Percentiles rank a stretch among this genome's conserved stretches.
Conservation (phyloP, 1,139 yeast genomes). For the Lodderomyces pseudojiufengensis region DNA sequence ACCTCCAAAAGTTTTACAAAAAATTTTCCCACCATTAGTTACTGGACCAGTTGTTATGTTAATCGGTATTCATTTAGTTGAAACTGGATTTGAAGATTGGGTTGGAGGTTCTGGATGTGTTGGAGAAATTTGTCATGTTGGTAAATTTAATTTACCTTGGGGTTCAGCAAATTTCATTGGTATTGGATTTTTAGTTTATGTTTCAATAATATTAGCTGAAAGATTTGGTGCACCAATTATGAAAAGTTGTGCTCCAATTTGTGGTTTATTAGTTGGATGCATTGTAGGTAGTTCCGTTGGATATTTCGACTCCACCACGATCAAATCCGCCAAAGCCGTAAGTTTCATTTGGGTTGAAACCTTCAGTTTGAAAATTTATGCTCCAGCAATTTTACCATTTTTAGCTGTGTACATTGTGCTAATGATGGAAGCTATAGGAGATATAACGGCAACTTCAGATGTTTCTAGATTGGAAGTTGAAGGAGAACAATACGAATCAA, state of each 20-base stretch:
- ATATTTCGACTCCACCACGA: slow-evolving; percentile 53
- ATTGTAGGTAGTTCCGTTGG: slow-evolving; percentile 90
- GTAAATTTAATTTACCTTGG: slow-evolving; percentile 47
- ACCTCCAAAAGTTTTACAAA: slow-evolving; percentile 68
- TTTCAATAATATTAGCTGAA: slow-evolving; percentile 70
- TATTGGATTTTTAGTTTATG: slow-evolving; percentile 76
- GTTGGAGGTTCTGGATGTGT: slow-evolving; percentile 83
- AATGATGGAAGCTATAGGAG: slow-evolving; percentile 92
- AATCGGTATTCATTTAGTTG: slow-evolving; percentile 68
- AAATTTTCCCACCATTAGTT: slow-evolving; percentile 80
- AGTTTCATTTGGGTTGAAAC: slow-evolving; percentile 88
- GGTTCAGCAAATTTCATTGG: slow-evolving; percentile 86
- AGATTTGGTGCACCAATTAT: slow-evolving; percentile 92
- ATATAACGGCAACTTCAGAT: slow-evolving; percentile 87
- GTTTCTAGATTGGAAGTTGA: slow-evolving; percentile 81
- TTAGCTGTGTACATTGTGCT: slow-evolving; percentile 74
- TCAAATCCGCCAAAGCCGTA: slow-evolving; percentile 73
- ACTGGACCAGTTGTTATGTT: slow-evolving; percentile 89
- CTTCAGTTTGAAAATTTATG: slow-evolving; percentile 69
- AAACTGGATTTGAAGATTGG: slow-evolving; percentile 77
- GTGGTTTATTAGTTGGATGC: slow-evolving; percentile 82
- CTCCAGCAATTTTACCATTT: slow-evolving; percentile 80
- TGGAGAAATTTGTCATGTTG: slow-evolving; percentile 25
- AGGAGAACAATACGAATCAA: slow-evolving; percentile 73
- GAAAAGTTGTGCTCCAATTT: slow-evolving; percentile 88